phyloP scores from a whole-genome alignment of 352 stramenopile species.

The Phytopythium cucurbitacearum region DNA sequence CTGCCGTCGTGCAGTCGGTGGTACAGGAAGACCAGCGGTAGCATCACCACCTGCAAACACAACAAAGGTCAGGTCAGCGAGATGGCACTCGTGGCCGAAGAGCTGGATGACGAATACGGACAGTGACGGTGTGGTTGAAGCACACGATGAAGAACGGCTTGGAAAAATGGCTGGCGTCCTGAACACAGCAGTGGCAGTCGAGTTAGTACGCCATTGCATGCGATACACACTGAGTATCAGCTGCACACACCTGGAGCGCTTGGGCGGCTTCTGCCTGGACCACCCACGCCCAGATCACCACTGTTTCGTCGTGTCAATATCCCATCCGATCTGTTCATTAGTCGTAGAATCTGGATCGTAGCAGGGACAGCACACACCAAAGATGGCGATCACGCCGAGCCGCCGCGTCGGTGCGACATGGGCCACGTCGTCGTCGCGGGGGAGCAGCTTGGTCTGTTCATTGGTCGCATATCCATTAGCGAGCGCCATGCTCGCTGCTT shows the following conservation, averaged over 20 bases:
- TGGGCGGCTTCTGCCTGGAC: slow-evolving; percentile 26
- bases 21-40: slow-evolving; percentile 23
- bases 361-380: too few relatives aligned
- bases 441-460: too few relatives aligned
- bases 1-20: slow-evolving; percentile 21
- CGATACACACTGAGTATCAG: background rate
- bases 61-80: background rate
- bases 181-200: background rate
- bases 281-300: slow-evolving; percentile 27
- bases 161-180: slow-evolving; percentile 14
- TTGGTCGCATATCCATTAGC: too few relatives aligned
- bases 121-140: slow-evolving; percentile 44
- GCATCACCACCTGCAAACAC: background rate
- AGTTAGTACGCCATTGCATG: background rate
- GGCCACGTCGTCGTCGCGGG: too few relatives aligned
- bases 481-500: too few relatives aligned
- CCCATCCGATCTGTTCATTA: too few relatives aligned
- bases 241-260: slow-evolving; percentile 12
- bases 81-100: background rate
- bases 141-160: slow-evolving; percentile 57
- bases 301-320: slow-evolving; percentile 1
- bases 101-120: background rate
- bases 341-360: too few relatives aligned
- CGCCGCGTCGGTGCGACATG: too few relatives aligned
- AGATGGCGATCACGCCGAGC: too few relatives aligned